phyloP scores from a whole-genome alignment of 1,284 basidiomycete species.

The Austroboletus niveus region DNA sequence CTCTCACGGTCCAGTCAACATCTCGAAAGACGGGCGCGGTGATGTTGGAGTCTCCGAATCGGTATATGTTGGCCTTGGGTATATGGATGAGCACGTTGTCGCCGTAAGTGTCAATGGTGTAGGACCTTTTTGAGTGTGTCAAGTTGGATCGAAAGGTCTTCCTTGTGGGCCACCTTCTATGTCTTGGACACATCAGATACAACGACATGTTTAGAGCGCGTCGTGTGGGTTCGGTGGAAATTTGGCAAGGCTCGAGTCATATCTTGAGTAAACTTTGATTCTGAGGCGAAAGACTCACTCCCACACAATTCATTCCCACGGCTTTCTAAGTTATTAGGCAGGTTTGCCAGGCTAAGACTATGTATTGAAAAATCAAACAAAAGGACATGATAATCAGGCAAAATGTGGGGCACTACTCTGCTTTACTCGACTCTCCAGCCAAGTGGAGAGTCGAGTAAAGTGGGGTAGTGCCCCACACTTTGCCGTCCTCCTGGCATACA shows the following conservation, averaged over 20 bases:
- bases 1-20: constrained; percentile 58
- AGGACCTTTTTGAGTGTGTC: background rate
- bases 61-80: constrained; percentile 46
- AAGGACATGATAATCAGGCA: no score
- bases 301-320: no score
- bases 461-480: no score
- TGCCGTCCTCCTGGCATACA: no score
- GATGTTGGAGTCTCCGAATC: constrained; percentile 47
- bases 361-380: no score
- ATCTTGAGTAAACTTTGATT: background rate
- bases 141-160: background rate
- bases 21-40: constrained; percentile 50
- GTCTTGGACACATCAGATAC: background rate
- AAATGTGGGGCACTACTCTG: no score
- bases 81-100: constrained; percentile 37
- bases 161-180: no score
- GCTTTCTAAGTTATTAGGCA: no score
- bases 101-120: constrained; percentile 1
- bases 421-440: no score
- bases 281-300: background rate
- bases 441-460: no score
- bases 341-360: no score
- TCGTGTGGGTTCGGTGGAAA: background rate
- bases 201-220: background rate
- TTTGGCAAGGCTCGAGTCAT: background rate